Evolutionary conservation across 495 filamentous ascomycete genomes (phyloP), one percentile per base, ranked within the genome.

Genomic region (Penicillium steckii): DNA sequence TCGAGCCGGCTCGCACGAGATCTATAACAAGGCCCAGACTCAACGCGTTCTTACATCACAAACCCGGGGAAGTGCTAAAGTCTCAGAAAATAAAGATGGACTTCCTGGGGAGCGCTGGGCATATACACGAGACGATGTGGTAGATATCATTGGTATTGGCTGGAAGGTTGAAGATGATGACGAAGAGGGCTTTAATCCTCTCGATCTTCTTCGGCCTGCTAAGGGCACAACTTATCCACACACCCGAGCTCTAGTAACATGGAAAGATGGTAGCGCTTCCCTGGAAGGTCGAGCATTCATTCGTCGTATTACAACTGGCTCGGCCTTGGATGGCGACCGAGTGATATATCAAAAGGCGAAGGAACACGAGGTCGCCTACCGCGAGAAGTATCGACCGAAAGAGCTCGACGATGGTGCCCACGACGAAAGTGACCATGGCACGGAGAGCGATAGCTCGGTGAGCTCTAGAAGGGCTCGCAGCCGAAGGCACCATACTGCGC

Each of bases 131-230:
- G 32, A 48, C n/a, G 29, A 66, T 26, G 54, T 66, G 15, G 26
- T 48, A 23, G 48, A 53, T 30, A 56, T 62, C 7, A 30, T 62
- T 46, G 44, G 59, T 8, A 50, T 66, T 35, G 48, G 56, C 17
- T 65, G 43, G 52, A 65, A 65, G 55, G 41, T 65, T 8, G 47
- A 65, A 46, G 53, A 58, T 23, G 53, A 65, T 37, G 33, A 65
- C 38, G 46, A 65, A 30, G 5, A 29, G 3, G 52, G 52, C 18
- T 37, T 53, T 7, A 41, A 60, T 52, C 44, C 50, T 48, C 27
- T 59, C 4, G 30, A 48, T 24, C 21, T 46, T 9, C 22, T 61
- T 23, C 18, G 33, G 7, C 53, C 58, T 4, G 17, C 18, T 15
- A 40, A 49, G 35, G 50, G 38, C 12, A 50, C 41, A 47, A 30